Evolutionary conservation across 495 filamentous ascomycete genomes (phyloP), one percentile per base, ranked within the genome.

Genomic region (Aspergillus indologenus): DNA sequence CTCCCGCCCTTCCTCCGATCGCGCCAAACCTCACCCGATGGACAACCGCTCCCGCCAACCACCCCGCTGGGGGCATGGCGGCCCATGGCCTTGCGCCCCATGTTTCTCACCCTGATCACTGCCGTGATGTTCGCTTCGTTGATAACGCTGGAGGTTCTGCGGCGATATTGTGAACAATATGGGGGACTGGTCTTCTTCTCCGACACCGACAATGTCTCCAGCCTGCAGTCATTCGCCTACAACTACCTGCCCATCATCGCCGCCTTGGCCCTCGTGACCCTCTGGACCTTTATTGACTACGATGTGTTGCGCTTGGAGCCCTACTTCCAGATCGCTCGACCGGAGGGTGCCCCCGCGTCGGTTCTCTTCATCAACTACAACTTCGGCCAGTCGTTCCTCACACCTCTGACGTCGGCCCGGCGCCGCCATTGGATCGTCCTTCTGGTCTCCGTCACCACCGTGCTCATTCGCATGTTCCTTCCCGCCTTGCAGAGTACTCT

Each of bases 351-450:
- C 12, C 71, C 72, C 21, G 74, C 74, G 23, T 65, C 63, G 1
- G 67, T 73, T 6, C 59, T 77, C 2, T 75, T 75, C 52, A 77
- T 73, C 68, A 77, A 77, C 57, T 77, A 77, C 52, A 77, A 74
- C 45, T 77, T 77, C 31, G 74, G 74, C 17, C 74, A 77, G 50
- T 73, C 71, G 8, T 65, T 77, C 43, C 57, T 77, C 19, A 75
- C 74, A 2, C 74, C 74, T 9, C 68, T 77, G 40, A 65, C 68
- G 19, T 71, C 74, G 17, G 66, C 68, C 22, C 69, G 65, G 9
- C 66, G 72, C 44, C 67, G 61, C 19, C 74, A 77, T 42, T 77
- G 74, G 74, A 19, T 75, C 7, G 74, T 75, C 1, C 34, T 75
- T 0, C 61, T 68, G 57, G 68, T 75, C 40, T 74, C 74, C 0